phyloP scores from a whole-genome alignment of 139 green algal genomes.

The Chara braunii region DNA sequence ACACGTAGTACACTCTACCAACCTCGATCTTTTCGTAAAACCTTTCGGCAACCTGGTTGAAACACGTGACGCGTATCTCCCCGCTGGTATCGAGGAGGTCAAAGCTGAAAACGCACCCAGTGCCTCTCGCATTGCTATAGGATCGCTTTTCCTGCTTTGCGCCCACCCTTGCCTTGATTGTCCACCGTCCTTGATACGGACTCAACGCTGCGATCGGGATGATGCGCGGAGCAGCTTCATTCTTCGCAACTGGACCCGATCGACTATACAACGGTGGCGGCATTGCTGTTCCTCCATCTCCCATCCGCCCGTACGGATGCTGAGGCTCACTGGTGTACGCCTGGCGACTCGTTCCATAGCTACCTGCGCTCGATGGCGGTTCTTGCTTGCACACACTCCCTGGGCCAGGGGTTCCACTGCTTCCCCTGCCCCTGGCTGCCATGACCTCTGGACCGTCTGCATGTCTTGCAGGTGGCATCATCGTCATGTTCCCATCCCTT shows the following conservation, averaged over 20 bases:
- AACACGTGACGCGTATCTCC: constrained; percentile 47
- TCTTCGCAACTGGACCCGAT: constrained; percentile 39
- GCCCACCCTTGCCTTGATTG: constrained; percentile 80
- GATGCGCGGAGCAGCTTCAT: constrained; percentile 56
- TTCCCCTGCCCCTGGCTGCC: no score
- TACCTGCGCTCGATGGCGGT: no score
- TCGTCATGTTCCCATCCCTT: no score
- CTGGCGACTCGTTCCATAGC: no score
- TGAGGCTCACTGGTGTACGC: no score
- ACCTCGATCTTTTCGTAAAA: constrained; percentile 42
- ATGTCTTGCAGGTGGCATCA: no score
- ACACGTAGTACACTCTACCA: constrained; percentile 72
- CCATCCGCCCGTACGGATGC: constrained; percentile 10
- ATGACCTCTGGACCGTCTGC: no score
- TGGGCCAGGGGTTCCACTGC: no score
- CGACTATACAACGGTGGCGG: constrained; percentile 16
- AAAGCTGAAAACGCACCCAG: constrained; percentile 89
- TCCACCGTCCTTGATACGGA: constrained; percentile 88
- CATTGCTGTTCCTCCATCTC: constrained; percentile 2
- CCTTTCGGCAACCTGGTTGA: constrained; percentile 58
- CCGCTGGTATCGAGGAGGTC: constrained; percentile 67
- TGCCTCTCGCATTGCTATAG: constrained; percentile 68
- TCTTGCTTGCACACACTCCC: no score
- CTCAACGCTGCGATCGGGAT: constrained; percentile 82
- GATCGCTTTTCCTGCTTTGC: constrained; percentile 63